A percentile compares a stretch with the other conserved stretches of the same genome.
Evolutionary conservation across 1,139 yeast genomes (phyloP).

Genomic region (Lodderomyces jiufengensis): DNA sequence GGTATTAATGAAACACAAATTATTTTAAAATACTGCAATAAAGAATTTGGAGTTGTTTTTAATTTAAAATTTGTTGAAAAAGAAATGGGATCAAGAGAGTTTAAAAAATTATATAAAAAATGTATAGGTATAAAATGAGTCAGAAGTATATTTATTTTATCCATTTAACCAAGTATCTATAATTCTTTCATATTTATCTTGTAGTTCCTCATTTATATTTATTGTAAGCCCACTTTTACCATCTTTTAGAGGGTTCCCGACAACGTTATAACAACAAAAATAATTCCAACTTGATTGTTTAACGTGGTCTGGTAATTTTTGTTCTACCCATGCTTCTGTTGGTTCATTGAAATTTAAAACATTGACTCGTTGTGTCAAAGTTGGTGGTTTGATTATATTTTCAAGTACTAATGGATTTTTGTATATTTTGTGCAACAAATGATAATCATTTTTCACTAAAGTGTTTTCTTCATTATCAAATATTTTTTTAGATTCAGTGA

Average conservation of each 20-base stretch:
- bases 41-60: too few species aligned
- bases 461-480: too few species aligned
- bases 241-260: slow-evolving; percentile 22
- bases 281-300: slow-evolving; percentile 16
- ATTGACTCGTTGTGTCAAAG: slow-evolving; percentile 14
- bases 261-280: slow-evolving; percentile 37
- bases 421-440: neutral
- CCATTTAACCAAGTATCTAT: slow-evolving; percentile 21
- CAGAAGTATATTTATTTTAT: too few species aligned
- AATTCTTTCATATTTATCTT: slow-evolving; percentile 14
- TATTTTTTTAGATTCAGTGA: slow-evolving; percentile 3
- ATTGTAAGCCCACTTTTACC: slow-evolving; percentile 16
- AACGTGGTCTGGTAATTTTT: slow-evolving; percentile 5
- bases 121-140: too few species aligned
- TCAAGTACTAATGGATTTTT: slow-evolving; percentile 22
- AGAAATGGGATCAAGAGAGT: too few species aligned
- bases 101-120: too few species aligned
- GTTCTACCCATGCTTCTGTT: slow-evolving; percentile 22
- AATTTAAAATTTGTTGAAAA: too few species aligned
- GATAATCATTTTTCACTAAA: too few species aligned
- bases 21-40: too few species aligned
- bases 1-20: too few species aligned
- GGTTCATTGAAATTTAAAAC: slow-evolving; percentile 22
- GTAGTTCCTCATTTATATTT: slow-evolving; percentile 14
- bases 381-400: slow-evolving; percentile 22